These are phyloP conservation scores for Blepharisma stoltei DNA, from an alignment of 73 alveolate species.

Conservation along the genomic window DNA sequence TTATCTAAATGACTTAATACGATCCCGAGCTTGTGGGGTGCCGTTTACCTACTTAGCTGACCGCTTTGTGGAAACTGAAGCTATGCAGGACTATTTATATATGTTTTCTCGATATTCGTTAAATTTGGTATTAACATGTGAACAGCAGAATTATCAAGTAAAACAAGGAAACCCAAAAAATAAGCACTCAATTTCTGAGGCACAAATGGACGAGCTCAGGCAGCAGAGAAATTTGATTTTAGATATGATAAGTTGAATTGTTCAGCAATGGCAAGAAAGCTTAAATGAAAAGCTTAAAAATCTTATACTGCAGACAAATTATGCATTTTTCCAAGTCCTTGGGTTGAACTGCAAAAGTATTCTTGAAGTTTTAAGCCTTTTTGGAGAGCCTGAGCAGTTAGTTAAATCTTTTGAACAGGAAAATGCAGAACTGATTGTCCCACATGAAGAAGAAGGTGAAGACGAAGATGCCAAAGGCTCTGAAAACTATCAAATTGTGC, in stretches of 20 bases:
- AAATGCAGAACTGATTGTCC: background rate
- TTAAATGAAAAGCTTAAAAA: constrained; percentile 66
- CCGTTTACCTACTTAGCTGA: constrained; percentile 64
- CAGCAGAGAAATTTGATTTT: constrained; percentile 49
- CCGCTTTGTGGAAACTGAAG: constrained; percentile 50
- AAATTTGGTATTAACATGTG: constrained; percentile 67
- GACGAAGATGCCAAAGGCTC: background rate
- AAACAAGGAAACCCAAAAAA: constrained; percentile 38
- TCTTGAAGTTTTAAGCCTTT: constrained; percentile 29
- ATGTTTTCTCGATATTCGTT: constrained; percentile 66
- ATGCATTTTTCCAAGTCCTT: constrained; percentile 47
- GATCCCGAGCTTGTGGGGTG: constrained; percentile 63
- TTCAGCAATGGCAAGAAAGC: constrained; percentile 51
- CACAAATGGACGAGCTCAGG: constrained; percentile 39
- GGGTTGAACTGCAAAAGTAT: constrained; percentile 60
- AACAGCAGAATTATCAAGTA: constrained; percentile 38
- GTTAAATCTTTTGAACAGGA: constrained; percentile 10
- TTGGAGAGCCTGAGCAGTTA: constrained; percentile 29
- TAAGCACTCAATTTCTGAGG: constrained; percentile 35
- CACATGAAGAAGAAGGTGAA: background rate
- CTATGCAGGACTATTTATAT: constrained; percentile 68
- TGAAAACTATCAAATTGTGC: constrained; percentile 1
- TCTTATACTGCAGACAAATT: constrained; percentile 60
- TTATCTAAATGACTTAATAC: constrained; percentile 71
- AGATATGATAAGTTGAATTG: constrained; percentile 47